Evolutionary conservation across 208 protist genomes (phyloP).

Genomic region (Wallacemonas rigidus): DNA sequence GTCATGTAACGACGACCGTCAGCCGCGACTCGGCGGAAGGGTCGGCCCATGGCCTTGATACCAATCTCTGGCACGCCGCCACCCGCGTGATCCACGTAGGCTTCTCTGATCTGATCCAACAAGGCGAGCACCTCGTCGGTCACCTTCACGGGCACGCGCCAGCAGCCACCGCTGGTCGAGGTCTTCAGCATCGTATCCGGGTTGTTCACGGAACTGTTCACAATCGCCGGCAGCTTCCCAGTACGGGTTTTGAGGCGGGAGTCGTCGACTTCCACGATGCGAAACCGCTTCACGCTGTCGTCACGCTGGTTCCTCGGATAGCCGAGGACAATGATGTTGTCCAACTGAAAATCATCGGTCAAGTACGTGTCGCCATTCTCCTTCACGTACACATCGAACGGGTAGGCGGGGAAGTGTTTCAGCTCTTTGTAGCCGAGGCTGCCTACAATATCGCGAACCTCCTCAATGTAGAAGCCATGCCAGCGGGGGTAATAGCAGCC

Average conservation of each 20-base stretch:
- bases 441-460: slow-evolving; percentile 84
- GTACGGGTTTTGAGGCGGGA: slow-evolving; percentile 57
- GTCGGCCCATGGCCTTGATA: slow-evolving; percentile 90
- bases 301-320: slow-evolving; percentile 83
- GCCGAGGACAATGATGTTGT: slow-evolving; percentile 66
- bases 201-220: slow-evolving; percentile 37
- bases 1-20: slow-evolving; percentile 90
- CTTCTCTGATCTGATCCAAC: slow-evolving; percentile 67
- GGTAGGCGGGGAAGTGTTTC: slow-evolving; percentile 77
- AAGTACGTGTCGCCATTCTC: slow-evolving; percentile 73
- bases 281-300: slow-evolving; percentile 79
- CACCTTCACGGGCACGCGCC: slow-evolving; percentile 46
- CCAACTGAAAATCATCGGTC: slow-evolving; percentile 86
- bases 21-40: slow-evolving; percentile 63
- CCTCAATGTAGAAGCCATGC: slow-evolving; percentile 89
- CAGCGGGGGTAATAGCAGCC: slow-evolving; percentile 91
- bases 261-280: slow-evolving; percentile 82
- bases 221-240: slow-evolving; percentile 27
- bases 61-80: slow-evolving; percentile 89
- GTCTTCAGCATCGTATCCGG: slow-evolving; percentile 52
- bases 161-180: slow-evolving; percentile 24
- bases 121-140: slow-evolving; percentile 40
- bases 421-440: slow-evolving; percentile 74
- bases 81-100: slow-evolving; percentile 75
- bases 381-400: slow-evolving; percentile 84